Evolutionary conservation across 495 filamentous ascomycete species (phyloP), one percentile per base, ranked within the genome.

Genomic region (Bacidia rubella): DNA sequence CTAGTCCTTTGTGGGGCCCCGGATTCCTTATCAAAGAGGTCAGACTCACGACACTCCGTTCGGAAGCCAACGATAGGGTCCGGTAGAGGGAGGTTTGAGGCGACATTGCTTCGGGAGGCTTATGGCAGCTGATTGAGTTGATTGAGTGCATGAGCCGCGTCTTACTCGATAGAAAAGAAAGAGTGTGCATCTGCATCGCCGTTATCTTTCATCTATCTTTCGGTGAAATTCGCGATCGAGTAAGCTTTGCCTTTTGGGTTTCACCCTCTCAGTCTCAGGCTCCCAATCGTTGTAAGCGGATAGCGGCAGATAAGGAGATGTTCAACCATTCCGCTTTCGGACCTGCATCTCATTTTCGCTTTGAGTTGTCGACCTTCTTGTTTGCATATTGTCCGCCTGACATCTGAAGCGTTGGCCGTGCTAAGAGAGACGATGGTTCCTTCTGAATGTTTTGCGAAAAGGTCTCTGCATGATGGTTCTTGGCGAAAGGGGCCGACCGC

Each of bases 81-180:
- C 3, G 32, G 47, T 17, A 15, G 20, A 45, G 40, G 51, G n/a
- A n/a, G n/a, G n/a, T n/a, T n/a, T n/a, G n/a, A n/a, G n/a, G 17
- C 51, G 29, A 5, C 5, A 35, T 35, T 9, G 51, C 24, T 32
- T 46, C 10, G 3, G 17, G 5, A 15, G 29, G 5, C 7, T 5
- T 35, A 22, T 25, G 51, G 39, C 44, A 46, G 21, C 51, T 5
- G 20, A 20, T 9, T 44, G 41, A 46, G 21, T 40, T 5, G 20
- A 20, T 9, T 44, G 41, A 35, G 29, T 35, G 7, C 41, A 40
- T 42, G 3, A 23, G 10, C 11, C 17, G 39, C 47, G 17, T 44
- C 27, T 55, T 55, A 55, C 53, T 55, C 53, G 46, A 55, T 50
- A 25, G 47, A 12, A 55, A 50, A 22, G 45, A 50, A 22, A 29